Base-by-base conservation (phyloP, 2,329 filamentous ascomycete species). In the Epichloe hybrida region DNA sequence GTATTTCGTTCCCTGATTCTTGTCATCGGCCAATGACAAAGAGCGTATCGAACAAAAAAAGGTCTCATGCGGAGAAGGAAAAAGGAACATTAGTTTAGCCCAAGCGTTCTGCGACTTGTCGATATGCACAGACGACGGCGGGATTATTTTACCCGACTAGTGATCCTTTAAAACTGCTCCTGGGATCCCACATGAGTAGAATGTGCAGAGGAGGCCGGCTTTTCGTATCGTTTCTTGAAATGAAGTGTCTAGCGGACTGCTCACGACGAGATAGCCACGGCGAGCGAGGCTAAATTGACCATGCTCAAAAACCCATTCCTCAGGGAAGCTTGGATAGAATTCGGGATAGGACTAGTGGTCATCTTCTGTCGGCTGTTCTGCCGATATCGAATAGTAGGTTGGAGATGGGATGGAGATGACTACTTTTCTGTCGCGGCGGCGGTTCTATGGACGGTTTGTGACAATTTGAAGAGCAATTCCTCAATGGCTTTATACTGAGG, bases 371-470 rank as follows among this genome's bases (percentile, higher is more conserved):
- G 50, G 7, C 6, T 51, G 5, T 4, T 8, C n/a, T 51, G 45
- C n/a, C 50, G 50, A 9, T 21, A 12, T 37, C 45, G 15, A 37
- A 7, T 35, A 20, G 50, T 51, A 23, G 39, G 45, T 35, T 38
- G 23, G 36, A 48, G 39, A 13, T 51, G 50, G 50, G 50, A 48
- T 7, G 50, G 50, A 31, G 50, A 51, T 23, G 50, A 51, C 39
- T 45, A 27, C 40, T 38, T 48, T 31, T 36, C 50, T 38, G 13
- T 48, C n/a, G n/a, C 39, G 9, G 35, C 46, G 37, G 31, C 12
- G 17, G 20, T 48, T 21, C 23, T 51, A 8, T 51, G 39, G 45
- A 51, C 50, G 27, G 50, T 51, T 27, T n/a, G 50, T 48, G 15
- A 13, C 31, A 5, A 20, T 12, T 15, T 37, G 15, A 23, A 5